Percentiles rank a stretch among this genome's conserved stretches.
These are phyloP conservation scores for Torrubiellomyces zombiae DNA, from an alignment of 2,329 filamentous ascomycete species.

Conservation along the genomic window DNA sequence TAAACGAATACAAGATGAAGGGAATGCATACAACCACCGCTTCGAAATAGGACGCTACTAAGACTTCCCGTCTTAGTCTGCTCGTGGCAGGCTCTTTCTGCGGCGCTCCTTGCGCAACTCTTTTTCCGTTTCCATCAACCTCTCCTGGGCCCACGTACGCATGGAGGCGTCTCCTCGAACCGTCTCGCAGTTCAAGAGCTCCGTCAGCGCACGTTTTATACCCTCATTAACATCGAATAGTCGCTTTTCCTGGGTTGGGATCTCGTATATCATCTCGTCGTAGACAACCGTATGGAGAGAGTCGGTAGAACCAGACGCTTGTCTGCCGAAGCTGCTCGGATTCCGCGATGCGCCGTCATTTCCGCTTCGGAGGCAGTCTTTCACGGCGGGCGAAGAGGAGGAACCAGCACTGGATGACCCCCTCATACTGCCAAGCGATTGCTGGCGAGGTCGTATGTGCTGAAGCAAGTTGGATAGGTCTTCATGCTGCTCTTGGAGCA, in stretches of 20 bases:
- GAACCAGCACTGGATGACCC: slow-evolving; percentile 40
- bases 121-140: slow-evolving; percentile 43
- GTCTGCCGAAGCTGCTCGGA: slow-evolving; percentile 18
- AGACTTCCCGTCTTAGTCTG: too few relatives aligned
- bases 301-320: slow-evolving; percentile 8
- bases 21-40: too few relatives aligned
- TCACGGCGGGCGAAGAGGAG: slow-evolving; percentile 33
- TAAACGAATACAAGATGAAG: too few relatives aligned
- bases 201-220: slow-evolving; percentile 44
- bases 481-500: slow-evolving; percentile 37
- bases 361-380: slow-evolving; percentile 20
- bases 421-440: slow-evolving; percentile 14
- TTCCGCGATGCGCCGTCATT: slow-evolving; percentile 12
- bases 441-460: slow-evolving; percentile 27
- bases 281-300: slow-evolving; percentile 25
- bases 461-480: slow-evolving; percentile 33
- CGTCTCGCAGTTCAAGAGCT: slow-evolving; percentile 42
- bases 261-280: slow-evolving; percentile 29
- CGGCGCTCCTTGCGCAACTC: slow-evolving; percentile 37
- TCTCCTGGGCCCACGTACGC: slow-evolving; percentile 40
- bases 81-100: slow-evolving; percentile 23
- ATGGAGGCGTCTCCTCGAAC: slow-evolving; percentile 33
- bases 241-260: slow-evolving; percentile 34
- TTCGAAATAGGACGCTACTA: too few relatives aligned
- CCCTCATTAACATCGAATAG: slow-evolving; percentile 41